Evolutionary conservation across 345 rosid genomes (phyloP).

Genomic region (Aquilaria sinensis): DNA sequence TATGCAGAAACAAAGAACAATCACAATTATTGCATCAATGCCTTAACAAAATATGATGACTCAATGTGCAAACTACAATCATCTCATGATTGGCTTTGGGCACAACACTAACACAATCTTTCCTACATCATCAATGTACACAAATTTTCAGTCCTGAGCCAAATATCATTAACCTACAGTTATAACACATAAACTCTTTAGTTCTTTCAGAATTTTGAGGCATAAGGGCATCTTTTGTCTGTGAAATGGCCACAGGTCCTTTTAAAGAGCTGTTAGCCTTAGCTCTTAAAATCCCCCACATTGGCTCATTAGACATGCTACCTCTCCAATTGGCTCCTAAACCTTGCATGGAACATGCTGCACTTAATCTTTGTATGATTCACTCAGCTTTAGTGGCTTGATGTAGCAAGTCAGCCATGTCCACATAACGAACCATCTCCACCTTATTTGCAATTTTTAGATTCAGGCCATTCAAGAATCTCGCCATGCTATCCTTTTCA

Average conservation of each 20-base stretch:
- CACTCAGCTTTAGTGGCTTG: not conserved
- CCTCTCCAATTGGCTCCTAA: too few relatives aligned
- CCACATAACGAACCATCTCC: not conserved
- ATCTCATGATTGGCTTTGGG: too few relatives aligned
- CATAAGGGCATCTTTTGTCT: too few relatives aligned
- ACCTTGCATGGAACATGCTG: not conserved
- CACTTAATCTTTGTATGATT: not conserved
- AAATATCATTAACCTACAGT: not conserved
- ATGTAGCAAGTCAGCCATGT: not conserved
- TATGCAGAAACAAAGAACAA: too few relatives aligned
- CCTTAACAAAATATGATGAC: too few relatives aligned
- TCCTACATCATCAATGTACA: not conserved
- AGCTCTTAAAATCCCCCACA: too few relatives aligned
- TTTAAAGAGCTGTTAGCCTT: not conserved
- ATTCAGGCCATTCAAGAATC: conserved; percentile 1
- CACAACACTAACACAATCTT: not conserved
- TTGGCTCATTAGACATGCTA: too few relatives aligned
- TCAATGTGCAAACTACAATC: too few relatives aligned
- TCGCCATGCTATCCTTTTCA: not conserved
- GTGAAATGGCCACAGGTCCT: not conserved
- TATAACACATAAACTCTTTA: not conserved
- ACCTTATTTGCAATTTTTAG: not conserved
- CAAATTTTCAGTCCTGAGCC: not conserved
- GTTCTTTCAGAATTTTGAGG: not conserved
- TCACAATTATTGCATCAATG: too few relatives aligned